phyloP scores from a whole-genome alignment of 1,284 basidiomycete species.

The Schizophyllum amplum region DNA sequence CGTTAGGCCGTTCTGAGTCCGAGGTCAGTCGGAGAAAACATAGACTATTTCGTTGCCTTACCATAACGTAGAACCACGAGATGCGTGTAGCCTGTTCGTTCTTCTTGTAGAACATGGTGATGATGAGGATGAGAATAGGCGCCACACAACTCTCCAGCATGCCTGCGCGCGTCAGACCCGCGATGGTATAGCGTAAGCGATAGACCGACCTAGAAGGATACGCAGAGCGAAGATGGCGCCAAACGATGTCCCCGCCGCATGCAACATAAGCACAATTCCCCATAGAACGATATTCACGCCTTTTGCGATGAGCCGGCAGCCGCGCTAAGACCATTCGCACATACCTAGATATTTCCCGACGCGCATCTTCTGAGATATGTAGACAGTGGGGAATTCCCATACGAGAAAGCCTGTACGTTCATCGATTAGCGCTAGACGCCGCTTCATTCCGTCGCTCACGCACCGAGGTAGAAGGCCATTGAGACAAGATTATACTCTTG shows the following conservation, averaged over 20 bases:
- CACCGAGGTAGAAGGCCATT: conserved; percentile 57
- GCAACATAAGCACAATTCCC: conserved; percentile 55
- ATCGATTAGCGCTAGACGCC: conserved; percentile 3
- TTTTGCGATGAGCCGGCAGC: conserved; percentile 15
- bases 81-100: conserved; percentile 58
- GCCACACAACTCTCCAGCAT: conserved; percentile 62
- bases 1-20: conserved; percentile 46
- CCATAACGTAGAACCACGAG: conserved; percentile 66
- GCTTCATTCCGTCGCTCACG: conserved; percentile 2
- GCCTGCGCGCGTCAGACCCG: conserved; percentile 26
- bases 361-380: conserved; percentile 52
- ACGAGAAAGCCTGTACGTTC: conserved; percentile 41
- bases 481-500: conserved; percentile 60
- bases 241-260: conserved; percentile 48
- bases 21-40: conserved; percentile 1
- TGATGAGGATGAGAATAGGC: conserved; percentile 53
- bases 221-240: conserved; percentile 54
- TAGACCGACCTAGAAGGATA: conserved; percentile 43
- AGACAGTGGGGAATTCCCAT: conserved; percentile 63
- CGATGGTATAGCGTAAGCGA: neutral
- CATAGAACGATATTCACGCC: conserved; percentile 55
- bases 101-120: conserved; percentile 67
- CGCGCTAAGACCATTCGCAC: conserved; percentile 1
- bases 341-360: conserved; percentile 57
- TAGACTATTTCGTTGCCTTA: conserved; percentile 17